Evolutionary conservation across 768 basidiomycete species (phyloP).

Genomic region (Boletellus ananiceps): DNA sequence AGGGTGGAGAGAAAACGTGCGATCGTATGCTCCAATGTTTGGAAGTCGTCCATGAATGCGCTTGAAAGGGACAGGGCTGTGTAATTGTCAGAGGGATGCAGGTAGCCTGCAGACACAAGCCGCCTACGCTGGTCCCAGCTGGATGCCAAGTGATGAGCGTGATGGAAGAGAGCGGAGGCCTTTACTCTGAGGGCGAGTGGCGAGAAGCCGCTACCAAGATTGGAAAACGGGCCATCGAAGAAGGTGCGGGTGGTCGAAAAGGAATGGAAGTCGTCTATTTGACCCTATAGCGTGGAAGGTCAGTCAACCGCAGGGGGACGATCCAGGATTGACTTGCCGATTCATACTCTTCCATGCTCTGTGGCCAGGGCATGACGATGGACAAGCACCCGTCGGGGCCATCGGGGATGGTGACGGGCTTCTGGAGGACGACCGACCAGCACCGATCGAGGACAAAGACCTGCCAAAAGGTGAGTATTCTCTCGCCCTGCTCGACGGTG

Average conservation of each 20-base stretch:
- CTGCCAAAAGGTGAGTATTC: constrained; percentile 78
- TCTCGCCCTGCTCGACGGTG: constrained; percentile 60
- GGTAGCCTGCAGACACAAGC: constrained; percentile 16
- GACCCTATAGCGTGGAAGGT: constrained; percentile 46
- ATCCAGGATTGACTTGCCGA: constrained; percentile 41
- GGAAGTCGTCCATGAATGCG: constrained; percentile 53
- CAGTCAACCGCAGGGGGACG: constrained; percentile 7
- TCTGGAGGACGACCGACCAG: constrained; percentile 72
- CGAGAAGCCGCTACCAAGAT: constrained; percentile 51
- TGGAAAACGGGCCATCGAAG: constrained; percentile 53
- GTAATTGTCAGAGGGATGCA: constrained; percentile 20
- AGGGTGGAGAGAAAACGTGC: constrained; percentile 59
- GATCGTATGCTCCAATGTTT: constrained; percentile 59
- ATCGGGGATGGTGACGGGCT: constrained; percentile 63
- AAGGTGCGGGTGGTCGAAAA: constrained; percentile 61
- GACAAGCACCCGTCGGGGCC: constrained; percentile 51
- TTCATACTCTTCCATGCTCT: constrained; percentile 67
- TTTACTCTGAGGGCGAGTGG: constrained; percentile 64
- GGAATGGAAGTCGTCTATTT: constrained; percentile 45
- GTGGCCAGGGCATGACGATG: constrained; percentile 75
- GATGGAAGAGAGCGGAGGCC: constrained; percentile 70
- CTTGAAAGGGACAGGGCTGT: constrained; percentile 43
- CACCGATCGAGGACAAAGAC: constrained; percentile 77
- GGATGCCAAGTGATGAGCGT: constrained; percentile 56
- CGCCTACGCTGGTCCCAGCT: constrained; percentile 57